A percentile compares a stretch with the other conserved stretches of the same genome.
These are phyloP conservation scores for Rhodofomes roseus DNA, from an alignment of 1,284 basidiomycete genomes.

Conservation along the genomic window DNA sequence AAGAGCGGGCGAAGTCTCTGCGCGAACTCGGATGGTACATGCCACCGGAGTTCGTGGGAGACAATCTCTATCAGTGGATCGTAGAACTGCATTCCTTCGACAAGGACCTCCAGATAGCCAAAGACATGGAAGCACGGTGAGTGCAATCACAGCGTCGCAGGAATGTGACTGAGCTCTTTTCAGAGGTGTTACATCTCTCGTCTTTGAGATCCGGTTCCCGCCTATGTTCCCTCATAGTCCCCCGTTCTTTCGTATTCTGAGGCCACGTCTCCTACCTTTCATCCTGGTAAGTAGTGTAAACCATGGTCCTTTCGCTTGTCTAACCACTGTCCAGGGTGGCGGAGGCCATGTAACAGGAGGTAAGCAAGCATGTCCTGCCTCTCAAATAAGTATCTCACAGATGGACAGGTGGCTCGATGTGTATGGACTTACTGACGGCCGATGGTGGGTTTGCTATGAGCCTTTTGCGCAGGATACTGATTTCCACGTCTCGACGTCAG, in stretches of 20 bases:
- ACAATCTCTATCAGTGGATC: constrained; percentile 68
- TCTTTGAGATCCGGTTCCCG: constrained; percentile 63
- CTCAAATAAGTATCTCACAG: neutral
- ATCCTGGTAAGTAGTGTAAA: constrained; percentile 30
- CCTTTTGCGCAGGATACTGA: neutral
- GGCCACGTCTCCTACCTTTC: constrained; percentile 58
- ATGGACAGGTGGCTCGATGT: constrained; percentile 54
- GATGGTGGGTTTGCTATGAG: constrained; percentile 38
- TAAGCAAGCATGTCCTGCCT: constrained; percentile 29
- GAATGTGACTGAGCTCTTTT: neutral
- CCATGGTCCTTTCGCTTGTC: neutral
- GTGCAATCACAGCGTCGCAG: constrained; percentile 14
- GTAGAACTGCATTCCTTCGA: constrained; percentile 67
- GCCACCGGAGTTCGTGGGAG: constrained; percentile 50
- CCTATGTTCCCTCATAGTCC: constrained; percentile 53
- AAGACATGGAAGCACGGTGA: constrained; percentile 49
- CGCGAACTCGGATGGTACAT: constrained; percentile 62
- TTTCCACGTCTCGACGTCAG: constrained; percentile 16
- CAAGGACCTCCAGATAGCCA: constrained; percentile 45
- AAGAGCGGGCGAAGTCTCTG: constrained; percentile 41
- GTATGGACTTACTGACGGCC: constrained; percentile 63
- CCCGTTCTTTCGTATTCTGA: constrained; percentile 62
- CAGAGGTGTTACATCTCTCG: constrained; percentile 52
- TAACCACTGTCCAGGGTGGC: constrained; percentile 38
- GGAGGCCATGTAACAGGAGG: constrained; percentile 63